phyloP scores from a whole-genome alignment of 1,284 basidiomycete species.

The Irpex lacteus region DNA sequence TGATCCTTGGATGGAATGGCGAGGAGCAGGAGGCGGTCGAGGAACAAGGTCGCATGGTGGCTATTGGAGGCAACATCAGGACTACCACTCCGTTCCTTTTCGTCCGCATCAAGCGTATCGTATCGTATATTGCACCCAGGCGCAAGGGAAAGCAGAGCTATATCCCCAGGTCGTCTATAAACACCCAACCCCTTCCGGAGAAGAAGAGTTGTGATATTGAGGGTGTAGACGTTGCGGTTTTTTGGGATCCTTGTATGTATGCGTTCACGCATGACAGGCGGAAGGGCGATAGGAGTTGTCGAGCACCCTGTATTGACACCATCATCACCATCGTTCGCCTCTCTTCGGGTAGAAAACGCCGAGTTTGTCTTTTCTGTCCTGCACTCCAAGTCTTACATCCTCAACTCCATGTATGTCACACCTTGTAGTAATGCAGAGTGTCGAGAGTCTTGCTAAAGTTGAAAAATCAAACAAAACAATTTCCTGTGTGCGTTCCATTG shows the following conservation, averaged over 20 bases:
- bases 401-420: neutral
- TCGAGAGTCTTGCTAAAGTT: neutral
- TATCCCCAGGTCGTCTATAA: constrained; percentile 4
- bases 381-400: too few species aligned
- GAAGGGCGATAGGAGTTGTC: neutral
- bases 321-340: neutral
- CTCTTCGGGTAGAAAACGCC: neutral
- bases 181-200: neutral
- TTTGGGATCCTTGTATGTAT: constrained; percentile 22
- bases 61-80: neutral
- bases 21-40: constrained; percentile 1
- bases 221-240: constrained; percentile 28
- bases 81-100: neutral
- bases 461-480: neutral
- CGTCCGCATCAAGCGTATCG: neutral
- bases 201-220: constrained; percentile 4
- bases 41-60: neutral
- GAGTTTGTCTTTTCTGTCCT: too few species aligned
- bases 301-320: neutral
- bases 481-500: neutral
- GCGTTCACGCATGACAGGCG: neutral
- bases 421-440: neutral
- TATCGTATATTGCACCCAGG: neutral
- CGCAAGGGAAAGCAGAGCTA: constrained; percentile 18
- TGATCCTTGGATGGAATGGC: constrained; percentile 5